Evolutionary conservation across 2,329 filamentous ascomycete species (phyloP), one percentile per base, ranked within the genome.

Genomic region (Xylariaceae sp.): DNA sequence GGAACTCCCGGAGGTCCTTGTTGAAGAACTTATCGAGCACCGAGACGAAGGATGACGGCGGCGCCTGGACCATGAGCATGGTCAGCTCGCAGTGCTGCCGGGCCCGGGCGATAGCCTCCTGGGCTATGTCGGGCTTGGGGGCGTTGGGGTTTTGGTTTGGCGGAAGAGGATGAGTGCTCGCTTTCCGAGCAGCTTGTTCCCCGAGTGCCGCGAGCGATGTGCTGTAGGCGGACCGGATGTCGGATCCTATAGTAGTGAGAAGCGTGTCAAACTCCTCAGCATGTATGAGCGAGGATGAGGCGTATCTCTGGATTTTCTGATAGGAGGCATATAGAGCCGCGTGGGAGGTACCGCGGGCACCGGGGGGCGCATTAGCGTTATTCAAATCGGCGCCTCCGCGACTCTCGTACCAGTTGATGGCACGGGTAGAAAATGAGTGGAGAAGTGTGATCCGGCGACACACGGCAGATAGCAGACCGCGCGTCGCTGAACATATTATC

Each of bases 401-500:
- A 48, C 69, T 72, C 57, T 82, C 77, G 62, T 79, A 85, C 66
- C 79, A 84, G 3, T 77, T 75, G 10, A 80, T 78, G 2, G 82
- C 80, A 42, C 76, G 73, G 32, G 71, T 73, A 41, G 80, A 80
- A 7, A 84, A 71, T 3, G 61, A 62, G 51, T 86, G 79, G 61
- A 89, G 75, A 59, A 86, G 81, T 3, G 75, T 72, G 20, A 92
- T 77, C 26, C 87, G 83, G 41, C 85, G 85, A 70, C 85, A 89
- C 46, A 86, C 79, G 26, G 89, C 85, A 21, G 85, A 84, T 20
- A 96, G 78, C 60, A 93, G 88, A 19, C 85, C 84, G 12, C 91
- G 84, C 10, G 88, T 88, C 50, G 89, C 86, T 26, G 89, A 92
- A 66, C 87, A 89, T 26, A 96, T 81, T 19, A 95, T 70, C 44